A percentile compares a stretch with the other conserved stretches of the same genome.
phyloP scores from a whole-genome alignment of 495 filamentous ascomycete species.

The Penicillium roqueforti region DNA sequence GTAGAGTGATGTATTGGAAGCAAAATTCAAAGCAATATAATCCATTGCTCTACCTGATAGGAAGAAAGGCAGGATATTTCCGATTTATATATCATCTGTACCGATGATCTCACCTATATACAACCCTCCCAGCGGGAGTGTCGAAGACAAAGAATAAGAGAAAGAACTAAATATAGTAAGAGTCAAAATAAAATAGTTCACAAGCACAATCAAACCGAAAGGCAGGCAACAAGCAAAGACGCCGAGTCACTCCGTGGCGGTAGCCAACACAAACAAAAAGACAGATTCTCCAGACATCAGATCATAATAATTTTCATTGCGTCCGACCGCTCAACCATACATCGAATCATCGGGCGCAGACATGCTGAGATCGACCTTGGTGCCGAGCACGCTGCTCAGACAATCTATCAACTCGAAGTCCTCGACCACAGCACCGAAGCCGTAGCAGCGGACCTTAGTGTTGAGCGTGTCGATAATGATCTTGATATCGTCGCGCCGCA shows the following conservation, averaged over 20 bases:
- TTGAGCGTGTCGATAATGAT: conserved; percentile 67
- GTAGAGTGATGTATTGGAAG: neutral
- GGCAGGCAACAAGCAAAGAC: neutral
- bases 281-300: conserved; percentile 2
- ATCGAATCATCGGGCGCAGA: conserved; percentile 33
- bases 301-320: conserved; percentile 11
- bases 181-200: neutral
- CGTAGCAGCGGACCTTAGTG: conserved; percentile 86
- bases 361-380: conserved; percentile 50
- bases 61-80: neutral
- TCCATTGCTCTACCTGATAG: neutral
- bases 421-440: conserved; percentile 66
- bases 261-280: neutral
- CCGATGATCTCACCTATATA: neutral
- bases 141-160: neutral
- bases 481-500: conserved; percentile 67
- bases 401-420: conserved; percentile 91
- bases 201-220: neutral
- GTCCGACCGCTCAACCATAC: conserved; percentile 29
- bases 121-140: neutral
- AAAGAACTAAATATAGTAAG: neutral
- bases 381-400: conserved; percentile 65
- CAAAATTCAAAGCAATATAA: neutral
- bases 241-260: conserved; percentile 1
- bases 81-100: neutral